Evolutionary conservation across 106 monocot genomes (phyloP), one percentile per base, ranked within the genome.

Genomic region (Gastrodia elata): DNA sequence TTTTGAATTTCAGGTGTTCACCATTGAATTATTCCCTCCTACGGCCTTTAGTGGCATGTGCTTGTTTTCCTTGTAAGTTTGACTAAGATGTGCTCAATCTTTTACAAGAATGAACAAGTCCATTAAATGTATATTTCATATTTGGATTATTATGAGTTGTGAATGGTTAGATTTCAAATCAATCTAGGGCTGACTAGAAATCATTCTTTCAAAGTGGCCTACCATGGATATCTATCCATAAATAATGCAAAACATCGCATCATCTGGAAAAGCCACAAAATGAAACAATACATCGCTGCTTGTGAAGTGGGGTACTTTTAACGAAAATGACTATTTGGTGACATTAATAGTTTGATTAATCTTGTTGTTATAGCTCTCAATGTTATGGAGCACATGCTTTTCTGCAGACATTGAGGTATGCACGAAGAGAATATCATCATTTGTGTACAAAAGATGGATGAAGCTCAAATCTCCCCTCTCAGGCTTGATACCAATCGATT

Each of bases 1-100:
- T 37, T 67, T n/a, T 67, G 20, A 5, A 36, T 67, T 40, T 69
- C 69, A 69, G 69, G 69, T 40, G 20, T 40, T 69, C 35, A 25
- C 41, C 16, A 24, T 69, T 26, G 3, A 25, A 35, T 40, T 40
- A 39, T 69, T 40, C 22, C 11, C 16, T 20, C 39, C 11, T 40
- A 13, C 69, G 11, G 18, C 69, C 69, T 69, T 69, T 40, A 13
- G 38, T n/a, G 13, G 0, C 40, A 40, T 11, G 1, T 69, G 41
- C 40, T 6, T 40, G 14, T 24, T 69, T 69, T 69, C 18, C 39
- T 40, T 69, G 25, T 26, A 69, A 69, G 39, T 69, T 39, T 69
- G 39, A 41, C 40, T 26, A 27, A 40, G 69, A 40, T 69, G 11
- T 40, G 40, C 11, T 40, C 11, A 69, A 69, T 40, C 69, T 69